Evolutionary conservation across 176 grass and related monocot genomes (phyloP).

Genomic region (Aegilops bicornis): DNA sequence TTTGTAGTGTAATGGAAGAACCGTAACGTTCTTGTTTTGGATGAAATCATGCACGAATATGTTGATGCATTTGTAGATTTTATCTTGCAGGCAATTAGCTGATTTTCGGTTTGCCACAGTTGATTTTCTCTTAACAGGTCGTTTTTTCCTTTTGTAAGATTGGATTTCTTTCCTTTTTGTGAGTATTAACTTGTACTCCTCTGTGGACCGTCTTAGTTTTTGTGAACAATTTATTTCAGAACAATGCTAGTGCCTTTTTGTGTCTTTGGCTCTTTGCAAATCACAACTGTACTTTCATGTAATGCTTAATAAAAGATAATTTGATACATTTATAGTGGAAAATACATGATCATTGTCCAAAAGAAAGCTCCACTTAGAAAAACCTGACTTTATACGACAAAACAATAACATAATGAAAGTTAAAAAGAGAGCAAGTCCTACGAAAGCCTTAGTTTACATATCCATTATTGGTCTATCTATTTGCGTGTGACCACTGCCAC

Average conservation of each 20-base stretch:
- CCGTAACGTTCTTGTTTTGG: neutral
- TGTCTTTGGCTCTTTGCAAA: too few species aligned
- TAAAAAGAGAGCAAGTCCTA: neutral
- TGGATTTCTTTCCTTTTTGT: neutral
- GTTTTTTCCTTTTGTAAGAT: neutral
- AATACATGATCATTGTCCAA: too few species aligned
- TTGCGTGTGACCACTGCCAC: neutral
- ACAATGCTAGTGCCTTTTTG: too few species aligned
- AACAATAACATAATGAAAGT: too few species aligned
- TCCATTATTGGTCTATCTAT: neutral
- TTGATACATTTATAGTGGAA: too few species aligned
- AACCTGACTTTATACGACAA: too few species aligned
- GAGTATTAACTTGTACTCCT: neutral
- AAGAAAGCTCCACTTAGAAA: too few species aligned
- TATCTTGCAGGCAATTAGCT: neutral
- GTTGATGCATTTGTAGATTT: neutral
- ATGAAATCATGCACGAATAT: neutral
- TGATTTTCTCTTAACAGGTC: neutral
- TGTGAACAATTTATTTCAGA: too few species aligned
- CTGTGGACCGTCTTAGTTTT: too few species aligned
- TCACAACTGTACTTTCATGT: too few species aligned
- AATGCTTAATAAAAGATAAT: too few species aligned
- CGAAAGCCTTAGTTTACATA: neutral
- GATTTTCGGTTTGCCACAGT: neutral
- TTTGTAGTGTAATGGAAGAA: slow-evolving; percentile 1